Percentiles rank a stretch among this genome's conserved stretches.
phyloP scores from a whole-genome alignment of 1,139 yeast species.

The Saccharomyces uvarum region DNA sequence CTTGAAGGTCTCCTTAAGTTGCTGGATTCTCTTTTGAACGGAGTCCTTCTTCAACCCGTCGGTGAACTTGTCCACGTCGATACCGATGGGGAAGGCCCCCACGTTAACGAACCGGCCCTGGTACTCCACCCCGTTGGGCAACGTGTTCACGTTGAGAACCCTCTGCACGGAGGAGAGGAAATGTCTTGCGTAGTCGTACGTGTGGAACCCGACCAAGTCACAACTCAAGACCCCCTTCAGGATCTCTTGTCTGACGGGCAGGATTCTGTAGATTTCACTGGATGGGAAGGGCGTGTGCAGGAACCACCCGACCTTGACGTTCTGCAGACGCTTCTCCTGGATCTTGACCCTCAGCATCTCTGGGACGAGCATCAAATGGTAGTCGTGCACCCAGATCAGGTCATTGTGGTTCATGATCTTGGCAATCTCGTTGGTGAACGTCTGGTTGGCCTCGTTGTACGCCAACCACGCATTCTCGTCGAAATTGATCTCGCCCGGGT shows the following conservation, averaged over 20 bases:
- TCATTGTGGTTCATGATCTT: constrained; percentile 72
- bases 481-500: constrained; percentile 97
- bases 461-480: constrained; percentile 99
- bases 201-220: constrained; percentile 94
- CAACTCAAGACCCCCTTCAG: constrained; percentile 87
- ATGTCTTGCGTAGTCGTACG: constrained; percentile 99
- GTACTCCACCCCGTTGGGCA: constrained; percentile 86
- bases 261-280: constrained; percentile 86
- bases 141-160: constrained; percentile 70
- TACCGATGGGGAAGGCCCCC: constrained; percentile 97
- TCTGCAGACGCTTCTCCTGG: constrained; percentile 35
- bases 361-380: constrained; percentile 91
- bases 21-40: constrained; percentile 59
- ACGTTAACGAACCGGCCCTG: constrained; percentile 72
- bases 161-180: constrained; percentile 87
- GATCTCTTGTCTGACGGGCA: constrained; percentile 92
- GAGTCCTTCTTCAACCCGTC: constrained; percentile 62
- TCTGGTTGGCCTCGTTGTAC: constrained; percentile 83
- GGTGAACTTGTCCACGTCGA: constrained; percentile 84
- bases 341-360: constrained; percentile 68
- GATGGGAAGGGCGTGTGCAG: constrained; percentile 98
- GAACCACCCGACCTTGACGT: constrained; percentile 82
- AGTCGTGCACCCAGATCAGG: constrained; percentile 95
- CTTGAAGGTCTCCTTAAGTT: constrained; percentile 53
- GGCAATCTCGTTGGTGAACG: constrained; percentile 72